Evolutionary conservation across 2,329 filamentous ascomycete genomes (phyloP), one percentile per base, ranked within the genome.

Genomic region (Lithohypha guttulata): DNA sequence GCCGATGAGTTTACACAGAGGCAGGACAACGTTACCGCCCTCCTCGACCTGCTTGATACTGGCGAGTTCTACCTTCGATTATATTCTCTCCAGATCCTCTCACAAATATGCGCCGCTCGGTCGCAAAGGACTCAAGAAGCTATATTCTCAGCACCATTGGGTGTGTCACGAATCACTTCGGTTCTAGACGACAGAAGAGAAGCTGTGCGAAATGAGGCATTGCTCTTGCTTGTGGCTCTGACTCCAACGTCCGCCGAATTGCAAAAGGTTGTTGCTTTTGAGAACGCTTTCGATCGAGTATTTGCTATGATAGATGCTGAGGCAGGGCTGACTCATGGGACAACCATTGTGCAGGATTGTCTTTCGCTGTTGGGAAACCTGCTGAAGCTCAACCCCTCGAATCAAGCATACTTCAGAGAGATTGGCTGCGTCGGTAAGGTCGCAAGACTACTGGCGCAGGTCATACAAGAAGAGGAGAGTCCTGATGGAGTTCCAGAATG

Each of bases 1-100:
- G 91, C 91, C 39, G 91, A 98, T 62, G 89, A 96, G 61, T 98
- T 98, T 59, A 95, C 91, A 22, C 87, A 94, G 73, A 79, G 84
- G 47, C 87, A 95, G 74, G 89, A 96, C 63, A 96, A 98, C 59
- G 89, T 95, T 45, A 89, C 84, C 2, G 69, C 91, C 11, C 73
- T 98, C 17, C 75, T 98, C 44, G 82, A 91, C 56, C 82, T 98
- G 41, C 72, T 98, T 49, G 89, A 95, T 50, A 77, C 80, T 10
- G 71, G 70, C 49, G 87, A 95, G 53, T 93, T 94, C 55, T 94
- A 93, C 61, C 83, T 85, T 15, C 80, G 89, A 17, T 73, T 96
- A 1, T 96, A 96, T 62, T 83, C 84, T 3, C 66, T 98, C 19
- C 86, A 96, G 61, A 71, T 98, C 27, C 77, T 98, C 26, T 79